Evolutionary conservation across 2,329 filamentous ascomycete genomes (phyloP), one percentile per base, ranked within the genome.

Genomic region (Ophiostoma montium): DNA sequence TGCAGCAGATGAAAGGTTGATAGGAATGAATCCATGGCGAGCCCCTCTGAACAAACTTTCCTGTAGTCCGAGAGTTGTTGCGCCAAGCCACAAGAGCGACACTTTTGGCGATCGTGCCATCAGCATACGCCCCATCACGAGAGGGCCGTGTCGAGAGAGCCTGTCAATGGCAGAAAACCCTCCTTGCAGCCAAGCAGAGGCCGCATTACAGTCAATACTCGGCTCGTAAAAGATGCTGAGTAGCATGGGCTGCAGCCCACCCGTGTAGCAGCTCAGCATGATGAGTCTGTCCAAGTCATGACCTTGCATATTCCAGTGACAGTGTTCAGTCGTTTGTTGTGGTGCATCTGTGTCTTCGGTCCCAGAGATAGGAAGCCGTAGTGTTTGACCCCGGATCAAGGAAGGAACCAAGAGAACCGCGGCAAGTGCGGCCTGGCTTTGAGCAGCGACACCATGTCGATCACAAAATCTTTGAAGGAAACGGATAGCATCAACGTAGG

Each of bases 141-240:
- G 23, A 2, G 50, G 51, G 13, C 52, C 50, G 21, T 53, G 47
- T 9, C 39, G 42, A 27, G 55, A 46, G 33, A 58, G 30, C 27
- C 36, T 15, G 35, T 57, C 51, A 30, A 63, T 58, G 21, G 57
- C 55, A 35, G 57, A 55, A 9, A 60, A 45, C 15, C 53, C 46
- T 48, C 59, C 57, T 48, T 62, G 56, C 8, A 63, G 47, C 60
- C 58, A 63, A 45, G 58, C 54, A 31, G 55, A 57, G n/a, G 55
- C 56, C 4, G 53, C 49, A 50, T 63, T 63, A 52, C 58, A 63
- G 31, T 60, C 49, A 5, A 63, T 50, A 9, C 23, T 49, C 3
- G 56, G 55, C 15, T 61, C 56, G 46, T 58, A 61, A 50, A 63
- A 61, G 27, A 53, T 51, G 35, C 57, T 59, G 1, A 59, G 54